Evolutionary conservation across 2,329 filamentous ascomycete species (phyloP), one percentile per base, ranked within the genome.

Genomic region (Microcyclosporella mali): DNA sequence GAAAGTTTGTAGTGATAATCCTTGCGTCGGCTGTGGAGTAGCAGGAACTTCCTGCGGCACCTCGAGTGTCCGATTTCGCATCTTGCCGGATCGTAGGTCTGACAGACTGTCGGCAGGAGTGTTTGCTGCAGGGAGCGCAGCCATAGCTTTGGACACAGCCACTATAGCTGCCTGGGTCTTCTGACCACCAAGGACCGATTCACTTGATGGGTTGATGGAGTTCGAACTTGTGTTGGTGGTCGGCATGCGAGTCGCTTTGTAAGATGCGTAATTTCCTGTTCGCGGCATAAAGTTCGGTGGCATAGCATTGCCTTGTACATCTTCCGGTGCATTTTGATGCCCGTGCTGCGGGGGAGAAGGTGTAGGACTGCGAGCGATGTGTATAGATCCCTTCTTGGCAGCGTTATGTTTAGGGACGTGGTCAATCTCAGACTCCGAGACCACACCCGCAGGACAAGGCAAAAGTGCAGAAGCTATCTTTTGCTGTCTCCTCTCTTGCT

Each of bases 371-470:
- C 25, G 40, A 34, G 49, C 43, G 11, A 43, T 30, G 41, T 67
- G 65, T 6, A 57, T 41, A 32, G 63, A 64, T 6, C 63, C 65
- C 41, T 62, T 66, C 18, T 53, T 50, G 10, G 65, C 64, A n/a
- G 65, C 64, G 3, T 61, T 59, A n/a, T 49, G 50, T 19, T 46
- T 50, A n/a, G 18, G 33, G 11, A 46, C 39, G 18, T 35, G 43
- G 34, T 65, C 62, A 18, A 56, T 53, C 41, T 65, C 64, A 6
- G 63, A 63, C 42, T 67, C 64, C 7, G 51, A 62, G 16, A 52
- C 56, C 10, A 44, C 47, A 6, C 33, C 33, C 6, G 10, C 3
- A 17, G 6, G 8, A 6, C 8, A 17, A 34, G 16, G 14, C 33
- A 34, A 18, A 11, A 18, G 16, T 9, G 10, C 33, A 8, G 15